These are phyloP conservation scores for Pythium sukuiense DNA, from an alignment of 352 stramenopile species.

Conservation along the genomic window DNA sequence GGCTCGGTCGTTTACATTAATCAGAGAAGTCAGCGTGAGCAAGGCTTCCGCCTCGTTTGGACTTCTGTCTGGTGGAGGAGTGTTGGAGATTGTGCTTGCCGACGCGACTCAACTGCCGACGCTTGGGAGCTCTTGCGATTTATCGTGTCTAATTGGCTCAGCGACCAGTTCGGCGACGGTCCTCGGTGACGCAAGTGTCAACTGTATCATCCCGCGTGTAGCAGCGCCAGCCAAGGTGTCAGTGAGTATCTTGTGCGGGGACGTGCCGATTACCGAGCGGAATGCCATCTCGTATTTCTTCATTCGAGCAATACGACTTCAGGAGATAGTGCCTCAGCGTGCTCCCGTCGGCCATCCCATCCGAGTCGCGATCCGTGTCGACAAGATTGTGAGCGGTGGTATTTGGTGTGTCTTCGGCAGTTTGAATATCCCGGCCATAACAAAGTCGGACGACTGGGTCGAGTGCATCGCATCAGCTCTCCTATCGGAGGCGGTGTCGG, in stretches of 20 bases:
- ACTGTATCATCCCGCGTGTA: constrained; percentile 14
- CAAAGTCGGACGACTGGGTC: not conserved
- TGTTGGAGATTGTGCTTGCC: constrained; percentile 1
- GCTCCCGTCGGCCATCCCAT: not conserved
- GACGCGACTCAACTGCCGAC: not conserved
- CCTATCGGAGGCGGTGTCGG: not conserved
- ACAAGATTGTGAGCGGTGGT: not conserved
- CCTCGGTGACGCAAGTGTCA: not conserved
- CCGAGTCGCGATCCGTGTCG: constrained; percentile 4
- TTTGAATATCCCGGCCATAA: not conserved
- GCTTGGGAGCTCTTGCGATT: not conserved
- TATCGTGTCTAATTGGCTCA: constrained; percentile 15
- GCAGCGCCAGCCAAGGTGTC: constrained; percentile 12
- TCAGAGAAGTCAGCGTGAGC: not conserved
- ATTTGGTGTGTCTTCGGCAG: constrained; percentile 18
- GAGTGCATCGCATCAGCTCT: constrained; percentile 9
- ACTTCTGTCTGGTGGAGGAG: constrained; percentile 4
- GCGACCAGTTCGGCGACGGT: not conserved
- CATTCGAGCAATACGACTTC: constrained; percentile 11
- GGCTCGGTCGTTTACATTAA: not conserved
- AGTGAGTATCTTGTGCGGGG: constrained; percentile 13
- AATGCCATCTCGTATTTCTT: constrained; percentile 15
- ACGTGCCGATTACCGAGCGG: not conserved
- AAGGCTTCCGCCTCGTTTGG: not conserved
- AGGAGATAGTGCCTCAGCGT: constrained; percentile 6